Base-by-base conservation (phyloP, 1,139 yeast genomes). In the Scheffersomyces lignicola region DNA sequence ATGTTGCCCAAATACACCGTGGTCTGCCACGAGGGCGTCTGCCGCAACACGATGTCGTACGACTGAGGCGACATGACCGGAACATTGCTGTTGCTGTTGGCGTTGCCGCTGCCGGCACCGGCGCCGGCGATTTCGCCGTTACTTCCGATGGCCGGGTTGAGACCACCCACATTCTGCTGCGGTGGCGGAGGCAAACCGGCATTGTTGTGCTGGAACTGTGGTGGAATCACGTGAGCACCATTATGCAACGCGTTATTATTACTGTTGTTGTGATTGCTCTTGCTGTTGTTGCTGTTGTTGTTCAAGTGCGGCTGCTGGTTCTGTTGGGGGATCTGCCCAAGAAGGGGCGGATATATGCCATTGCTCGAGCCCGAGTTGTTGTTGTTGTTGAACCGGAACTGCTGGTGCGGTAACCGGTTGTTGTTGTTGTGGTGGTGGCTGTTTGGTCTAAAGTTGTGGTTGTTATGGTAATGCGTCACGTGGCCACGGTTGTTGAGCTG, bases 1-100 rank as follows among this genome's bases (percentile, higher is more conserved):
- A 88, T 73, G 56, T 88, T 88, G 26, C 97, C 96, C 43, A 88
- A 67, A 56, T 88, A 88, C 13, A 88, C 94, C 3, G 96, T 87
- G n/a, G 92, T 80, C 58, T 85, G 86, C 88, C 88, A 83, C 34
- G 75, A 72, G 27, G 95, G 95, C 4, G 92, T 71, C 59, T 84
- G 89, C 60, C 86, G 74, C 43, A 84, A 65, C 32, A 86, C 83
- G 37, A 77, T 67, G 35, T 85, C 94, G 52, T 78, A 85, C 27
- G 77, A 73, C 47, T 76, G 81, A 6, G 82, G 81, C 2, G 73
- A 58, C 60, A 65, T 56, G 43, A 61, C 58, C 5, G 65, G 62
- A 9, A 59, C 49, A 22, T 48, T 41, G 22, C 23, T 29, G 24
- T 31, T 29, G 36, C 22, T 38, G 38, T 35, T 44, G 40, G 30